phyloP scores from a whole-genome alignment of 2,329 filamentous ascomycete genomes.

The Diplodia seriata region DNA sequence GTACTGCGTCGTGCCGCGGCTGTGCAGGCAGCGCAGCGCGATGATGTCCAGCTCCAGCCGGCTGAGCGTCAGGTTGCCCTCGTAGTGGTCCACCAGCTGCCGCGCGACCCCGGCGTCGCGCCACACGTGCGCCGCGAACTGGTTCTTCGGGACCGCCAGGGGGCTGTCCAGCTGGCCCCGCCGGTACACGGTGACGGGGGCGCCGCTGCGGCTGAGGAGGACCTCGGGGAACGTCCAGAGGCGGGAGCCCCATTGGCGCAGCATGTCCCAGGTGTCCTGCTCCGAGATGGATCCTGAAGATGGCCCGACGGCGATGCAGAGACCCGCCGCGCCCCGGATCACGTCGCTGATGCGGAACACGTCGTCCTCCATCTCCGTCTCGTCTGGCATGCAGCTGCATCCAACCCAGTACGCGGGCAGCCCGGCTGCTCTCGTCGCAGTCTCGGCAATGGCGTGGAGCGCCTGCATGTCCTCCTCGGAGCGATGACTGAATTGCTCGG shows the following conservation, averaged over 20 bases:
- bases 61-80: conserved; percentile 51
- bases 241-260: conserved; percentile 54
- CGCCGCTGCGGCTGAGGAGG: conserved; percentile 44
- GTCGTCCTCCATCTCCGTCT: conserved; percentile 43
- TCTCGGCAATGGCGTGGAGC: conserved; percentile 48
- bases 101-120: conserved; percentile 48
- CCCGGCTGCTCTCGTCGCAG: conserved; percentile 48
- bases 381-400: conserved; percentile 52
- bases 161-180: conserved; percentile 39
- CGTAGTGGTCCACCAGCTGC: conserved; percentile 57
- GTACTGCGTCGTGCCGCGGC: conserved; percentile 48
- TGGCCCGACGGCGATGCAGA: conserved; percentile 53
- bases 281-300: conserved; percentile 28
- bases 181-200: conserved; percentile 45
- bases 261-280: conserved; percentile 41
- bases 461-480: conserved; percentile 40
- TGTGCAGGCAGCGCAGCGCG: conserved; percentile 51
- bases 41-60: conserved; percentile 53
- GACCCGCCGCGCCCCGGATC: conserved; percentile 51
- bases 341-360: conserved; percentile 57
- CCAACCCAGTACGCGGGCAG: conserved; percentile 54
- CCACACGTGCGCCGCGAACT: conserved; percentile 53
- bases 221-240: conserved; percentile 58
- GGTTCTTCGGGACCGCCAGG: conserved; percentile 47
- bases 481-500: conserved; percentile 48